Conservation (phyloP, 257 asterid genomes). For the Parsonsia alboflavescens region DNA sequence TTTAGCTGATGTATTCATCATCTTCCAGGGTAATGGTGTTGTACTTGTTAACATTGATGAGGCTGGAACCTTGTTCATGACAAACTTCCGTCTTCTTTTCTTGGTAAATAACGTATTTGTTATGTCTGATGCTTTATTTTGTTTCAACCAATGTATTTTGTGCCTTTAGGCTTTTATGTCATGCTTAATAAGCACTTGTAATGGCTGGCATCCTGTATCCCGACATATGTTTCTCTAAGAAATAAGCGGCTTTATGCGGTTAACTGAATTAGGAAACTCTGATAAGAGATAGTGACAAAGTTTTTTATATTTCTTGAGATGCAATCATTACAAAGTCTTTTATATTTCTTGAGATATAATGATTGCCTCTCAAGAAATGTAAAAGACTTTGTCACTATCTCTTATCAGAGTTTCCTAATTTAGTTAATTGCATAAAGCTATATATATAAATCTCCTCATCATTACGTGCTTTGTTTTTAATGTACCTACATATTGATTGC, state of each 20-base stretch:
- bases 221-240: background rate
- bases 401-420: background rate
- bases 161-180: background rate
- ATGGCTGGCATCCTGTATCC: background rate
- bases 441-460: background rate
- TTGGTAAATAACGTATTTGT: conserved; percentile 51
- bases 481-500: background rate
- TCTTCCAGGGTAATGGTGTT: conserved; percentile 71
- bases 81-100: conserved; percentile 93
- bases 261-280: background rate
- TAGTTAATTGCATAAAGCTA: background rate
- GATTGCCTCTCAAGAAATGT: background rate
- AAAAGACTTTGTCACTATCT: background rate
- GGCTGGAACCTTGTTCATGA: conserved; percentile 86
- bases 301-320: background rate
- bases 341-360: too few relatives aligned
- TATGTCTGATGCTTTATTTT: background rate
- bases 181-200: too few relatives aligned
- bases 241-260: background rate
- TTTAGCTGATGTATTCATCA: conserved; percentile 23
- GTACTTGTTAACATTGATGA: conserved; percentile 93
- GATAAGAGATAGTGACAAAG: background rate
- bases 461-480: background rate
- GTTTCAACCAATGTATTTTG: background rate
- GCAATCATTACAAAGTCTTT: too few relatives aligned